Percentiles rank a stretch among this genome's conserved stretches.
These are phyloP conservation scores for Claviceps fusiformis DNA, from an alignment of 2,329 filamentous ascomycete species.

Conservation along the genomic window DNA sequence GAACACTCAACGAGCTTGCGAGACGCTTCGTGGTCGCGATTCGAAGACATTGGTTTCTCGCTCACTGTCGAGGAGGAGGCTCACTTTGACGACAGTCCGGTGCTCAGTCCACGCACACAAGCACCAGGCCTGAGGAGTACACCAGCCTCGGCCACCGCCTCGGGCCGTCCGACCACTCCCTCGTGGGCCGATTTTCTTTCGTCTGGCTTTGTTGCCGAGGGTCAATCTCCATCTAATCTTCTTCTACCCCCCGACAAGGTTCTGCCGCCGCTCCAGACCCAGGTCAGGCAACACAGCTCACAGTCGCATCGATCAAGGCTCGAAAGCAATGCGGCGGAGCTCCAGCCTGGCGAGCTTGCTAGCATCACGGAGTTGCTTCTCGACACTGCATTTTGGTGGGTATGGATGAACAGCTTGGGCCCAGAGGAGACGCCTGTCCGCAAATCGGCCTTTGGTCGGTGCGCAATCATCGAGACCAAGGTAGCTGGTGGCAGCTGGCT, in stretches of 20 bases:
- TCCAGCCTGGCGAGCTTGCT: constrained; percentile 87
- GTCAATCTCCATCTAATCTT: constrained; percentile 50
- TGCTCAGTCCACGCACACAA: constrained; percentile 29
- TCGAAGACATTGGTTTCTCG: constrained; percentile 87
- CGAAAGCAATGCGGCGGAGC: constrained; percentile 46
- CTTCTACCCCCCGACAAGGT: constrained; percentile 86
- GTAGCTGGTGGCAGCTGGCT: constrained; percentile 78
- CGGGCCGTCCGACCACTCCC: constrained; percentile 79
- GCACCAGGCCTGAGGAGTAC: constrained; percentile 44
- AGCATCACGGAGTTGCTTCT: constrained; percentile 78
- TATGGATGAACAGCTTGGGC: constrained; percentile 95
- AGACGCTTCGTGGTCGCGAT: constrained; percentile 91
- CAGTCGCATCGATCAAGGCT: constrained; percentile 67
- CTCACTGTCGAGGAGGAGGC: constrained; percentile 60
- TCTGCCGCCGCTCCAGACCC: constrained; percentile 67
- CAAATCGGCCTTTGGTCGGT: constrained; percentile 89
- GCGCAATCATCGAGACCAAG: constrained; percentile 78
- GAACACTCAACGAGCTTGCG: constrained; percentile 59
- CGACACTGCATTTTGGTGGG: constrained; percentile 98
- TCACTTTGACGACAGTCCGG: constrained; percentile 37
- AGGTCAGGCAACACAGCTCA: constrained; percentile 65
- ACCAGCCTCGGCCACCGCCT: constrained; percentile 53
- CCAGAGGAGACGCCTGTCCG: constrained; percentile 74
- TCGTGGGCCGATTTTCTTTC: constrained; percentile 98
- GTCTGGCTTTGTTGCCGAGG: constrained; percentile 74